Conservation (phyloP, 257 asterid species). For the Lycium ferocissimum region DNA sequence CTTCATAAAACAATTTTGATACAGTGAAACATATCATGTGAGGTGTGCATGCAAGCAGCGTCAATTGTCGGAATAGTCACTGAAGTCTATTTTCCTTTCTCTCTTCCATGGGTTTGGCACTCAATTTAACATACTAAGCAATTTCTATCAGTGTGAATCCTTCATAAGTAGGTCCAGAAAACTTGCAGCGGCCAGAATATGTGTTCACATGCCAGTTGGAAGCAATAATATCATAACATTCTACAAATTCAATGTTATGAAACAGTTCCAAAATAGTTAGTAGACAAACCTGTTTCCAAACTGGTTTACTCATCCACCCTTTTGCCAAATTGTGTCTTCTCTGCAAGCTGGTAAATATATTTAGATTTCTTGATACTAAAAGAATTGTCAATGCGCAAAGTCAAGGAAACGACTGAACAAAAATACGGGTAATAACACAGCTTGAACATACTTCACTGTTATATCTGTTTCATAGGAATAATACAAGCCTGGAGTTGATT, state of each 20-base stretch:
- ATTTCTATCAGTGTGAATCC: neutral
- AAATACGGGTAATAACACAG: constrained; percentile 28
- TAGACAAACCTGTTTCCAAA: constrained; percentile 88
- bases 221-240: constrained; percentile 12
- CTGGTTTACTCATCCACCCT: constrained; percentile 90
- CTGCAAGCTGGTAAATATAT: constrained; percentile 75
- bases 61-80: neutral
- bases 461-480: constrained; percentile 91
- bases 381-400: constrained; percentile 16
- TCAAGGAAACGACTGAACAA: constrained; percentile 16
- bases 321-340: constrained; percentile 77
- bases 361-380: constrained; percentile 43
- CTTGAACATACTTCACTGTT: constrained; percentile 71
- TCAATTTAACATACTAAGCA: constrained; percentile 16
- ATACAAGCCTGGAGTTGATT: constrained; percentile 90
- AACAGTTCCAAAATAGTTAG: neutral
- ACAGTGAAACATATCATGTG: neutral
- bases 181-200: constrained; percentile 15
- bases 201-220: constrained; percentile 30
- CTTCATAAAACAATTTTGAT: neutral
- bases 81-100: constrained; percentile 12
- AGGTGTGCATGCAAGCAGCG: neutral
- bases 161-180: neutral
- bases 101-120: neutral
- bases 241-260: neutral